These are phyloP conservation scores for Mortierella polycephala DNA, from an alignment of 371 early-diverging fungal genomes.

Conservation along the genomic window DNA sequence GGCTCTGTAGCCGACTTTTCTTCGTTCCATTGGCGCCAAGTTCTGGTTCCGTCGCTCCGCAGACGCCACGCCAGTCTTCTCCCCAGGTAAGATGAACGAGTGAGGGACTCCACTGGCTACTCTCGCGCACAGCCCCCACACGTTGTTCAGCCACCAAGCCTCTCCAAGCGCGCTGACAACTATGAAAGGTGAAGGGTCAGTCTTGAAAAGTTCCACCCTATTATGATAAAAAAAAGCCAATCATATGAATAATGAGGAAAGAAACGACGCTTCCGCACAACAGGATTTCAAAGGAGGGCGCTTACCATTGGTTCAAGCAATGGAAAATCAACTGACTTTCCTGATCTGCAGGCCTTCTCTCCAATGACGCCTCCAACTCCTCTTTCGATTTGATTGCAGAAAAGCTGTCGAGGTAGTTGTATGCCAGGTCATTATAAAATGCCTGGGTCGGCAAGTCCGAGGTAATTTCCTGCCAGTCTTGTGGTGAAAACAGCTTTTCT, in stretches of 20 bases:
- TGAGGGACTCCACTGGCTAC: constrained; percentile 6
- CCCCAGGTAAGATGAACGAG: constrained; percentile 9
- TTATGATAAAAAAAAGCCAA: neutral
- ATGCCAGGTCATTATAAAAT: constrained; percentile 1
- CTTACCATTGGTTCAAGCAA: constrained; percentile 12
- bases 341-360: neutral
- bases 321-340: constrained; percentile 10
- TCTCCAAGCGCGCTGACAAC: constrained; percentile 13
- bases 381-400: neutral
- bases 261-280: neutral
- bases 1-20: neutral
- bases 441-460: constrained; percentile 9
- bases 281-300: neutral
- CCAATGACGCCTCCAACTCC: constrained; percentile 2
- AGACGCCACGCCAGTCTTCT: constrained; percentile 8
- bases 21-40: neutral
- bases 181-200: constrained; percentile 9
- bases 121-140: constrained; percentile 7
- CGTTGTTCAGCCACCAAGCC: constrained; percentile 11
- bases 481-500: constrained; percentile 1
- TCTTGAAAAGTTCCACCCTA: constrained; percentile 8
- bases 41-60: constrained; percentile 3
- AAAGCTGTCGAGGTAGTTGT: constrained; percentile 10
- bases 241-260: neutral
- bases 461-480: constrained; percentile 7